Percentiles rank a stretch among this genome's conserved stretches.
Conservation (phyloP, 2,329 filamentous ascomycete species). For the Alternaria panax region DNA sequence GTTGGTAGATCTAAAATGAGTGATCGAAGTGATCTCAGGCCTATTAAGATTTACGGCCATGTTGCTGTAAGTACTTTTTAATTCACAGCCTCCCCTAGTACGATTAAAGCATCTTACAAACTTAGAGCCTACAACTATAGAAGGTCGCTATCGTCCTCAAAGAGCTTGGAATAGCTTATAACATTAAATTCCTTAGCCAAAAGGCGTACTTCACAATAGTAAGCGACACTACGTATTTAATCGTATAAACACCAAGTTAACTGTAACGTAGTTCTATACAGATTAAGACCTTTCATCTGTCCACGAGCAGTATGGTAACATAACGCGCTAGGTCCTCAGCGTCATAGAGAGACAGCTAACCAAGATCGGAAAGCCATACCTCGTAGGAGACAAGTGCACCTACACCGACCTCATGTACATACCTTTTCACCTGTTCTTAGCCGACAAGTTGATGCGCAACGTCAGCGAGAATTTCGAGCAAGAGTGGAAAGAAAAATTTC, state of each 20-base stretch:
- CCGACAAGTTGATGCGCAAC: conserved; percentile 5
- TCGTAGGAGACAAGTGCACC: conserved; percentile 1
- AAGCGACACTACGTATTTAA: background rate
- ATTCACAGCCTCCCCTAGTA: background rate
- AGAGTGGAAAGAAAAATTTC: background rate
- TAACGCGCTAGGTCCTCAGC: background rate
- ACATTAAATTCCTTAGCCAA: background rate
- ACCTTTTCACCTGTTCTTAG: background rate
- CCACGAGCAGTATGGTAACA: background rate
- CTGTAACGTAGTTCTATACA: background rate
- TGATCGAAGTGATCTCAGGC: background rate
- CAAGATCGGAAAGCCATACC: background rate
- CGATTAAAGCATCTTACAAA: background rate
- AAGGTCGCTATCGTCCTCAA: background rate
- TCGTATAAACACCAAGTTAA: background rate
- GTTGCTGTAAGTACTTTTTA: background rate
- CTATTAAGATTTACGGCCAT: background rate
- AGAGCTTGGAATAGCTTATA: background rate
- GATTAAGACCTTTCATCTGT: background rate
- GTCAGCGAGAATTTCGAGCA: conserved; percentile 3
- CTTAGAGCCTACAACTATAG: background rate
- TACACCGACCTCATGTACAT: conserved; percentile 4
- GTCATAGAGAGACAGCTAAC: background rate
- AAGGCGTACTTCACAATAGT: conserved; percentile 1
- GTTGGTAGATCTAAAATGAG: background rate